phyloP scores from a whole-genome alignment of 768 basidiomycete genomes.

The Pulveroboletus sp. region DNA sequence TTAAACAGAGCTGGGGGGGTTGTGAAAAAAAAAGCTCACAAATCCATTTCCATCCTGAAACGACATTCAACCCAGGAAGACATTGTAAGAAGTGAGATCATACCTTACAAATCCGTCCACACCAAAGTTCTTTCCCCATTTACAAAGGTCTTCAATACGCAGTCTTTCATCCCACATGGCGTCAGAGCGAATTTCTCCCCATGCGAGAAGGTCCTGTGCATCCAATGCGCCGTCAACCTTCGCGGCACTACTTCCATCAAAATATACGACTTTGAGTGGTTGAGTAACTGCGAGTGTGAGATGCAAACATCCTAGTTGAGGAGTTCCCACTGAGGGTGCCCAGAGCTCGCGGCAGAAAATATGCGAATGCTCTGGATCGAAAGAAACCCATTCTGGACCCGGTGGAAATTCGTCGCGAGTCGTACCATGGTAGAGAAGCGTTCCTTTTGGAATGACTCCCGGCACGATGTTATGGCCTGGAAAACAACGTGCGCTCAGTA shows the following conservation, averaged over 20 bases:
- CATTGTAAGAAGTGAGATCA: neutral
- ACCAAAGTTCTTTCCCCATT: conserved; percentile 39
- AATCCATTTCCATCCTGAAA: conserved; percentile 26
- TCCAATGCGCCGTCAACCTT: conserved; percentile 41
- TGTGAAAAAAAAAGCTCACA: neutral
- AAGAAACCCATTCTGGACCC: conserved; percentile 33
- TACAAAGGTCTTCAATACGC: conserved; percentile 30
- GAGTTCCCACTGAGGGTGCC: neutral
- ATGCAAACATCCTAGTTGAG: neutral
- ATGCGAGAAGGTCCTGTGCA: conserved; percentile 45
- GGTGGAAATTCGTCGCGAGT: conserved; percentile 20
- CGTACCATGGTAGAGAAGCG: conserved; percentile 35
- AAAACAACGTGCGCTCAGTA: conserved; percentile 6
- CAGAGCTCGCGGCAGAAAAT: conserved; percentile 30
- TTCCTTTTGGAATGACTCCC: conserved; percentile 33
- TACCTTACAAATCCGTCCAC: conserved; percentile 50
- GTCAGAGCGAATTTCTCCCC: conserved; percentile 8
- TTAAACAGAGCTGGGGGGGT: neutral
- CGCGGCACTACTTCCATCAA: conserved; percentile 34
- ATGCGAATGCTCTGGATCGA: conserved; percentile 38
- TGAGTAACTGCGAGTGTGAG: neutral
- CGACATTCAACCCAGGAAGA: neutral
- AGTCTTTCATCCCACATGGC: neutral
- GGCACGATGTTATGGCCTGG: conserved; percentile 28
- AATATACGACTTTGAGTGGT: neutral